A percentile compares a stretch with the other conserved stretches of the same genome.
Conservation (phyloP, 2,329 filamentous ascomycete species). For the Sporothrix variecibatus region DNA sequence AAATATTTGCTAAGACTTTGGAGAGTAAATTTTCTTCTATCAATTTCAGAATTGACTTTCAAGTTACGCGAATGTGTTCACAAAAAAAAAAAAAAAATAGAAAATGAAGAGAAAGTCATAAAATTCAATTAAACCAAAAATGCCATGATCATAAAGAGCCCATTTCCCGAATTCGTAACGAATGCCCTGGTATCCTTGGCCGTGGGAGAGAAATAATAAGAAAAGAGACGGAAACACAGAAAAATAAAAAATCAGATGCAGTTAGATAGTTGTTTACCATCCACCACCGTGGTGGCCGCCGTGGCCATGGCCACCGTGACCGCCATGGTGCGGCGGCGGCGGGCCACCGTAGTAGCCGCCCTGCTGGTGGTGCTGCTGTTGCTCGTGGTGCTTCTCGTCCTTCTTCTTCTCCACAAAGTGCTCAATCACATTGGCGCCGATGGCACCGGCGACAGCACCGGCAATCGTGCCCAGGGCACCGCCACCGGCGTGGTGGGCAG, state of each 20-base stretch:
- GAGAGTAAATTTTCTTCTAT: too few species aligned
- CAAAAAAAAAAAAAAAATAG: not conserved
- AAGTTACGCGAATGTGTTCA: not conserved
- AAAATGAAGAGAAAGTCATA: not conserved
- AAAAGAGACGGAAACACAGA: not conserved
- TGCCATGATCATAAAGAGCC: conserved; percentile 4
- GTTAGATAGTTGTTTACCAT: conserved; percentile 1
- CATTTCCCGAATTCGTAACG: not conserved
- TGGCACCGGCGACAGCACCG: conserved; percentile 53
- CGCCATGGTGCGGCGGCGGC: conserved; percentile 3
- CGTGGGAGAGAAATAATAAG: not conserved
- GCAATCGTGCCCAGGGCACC: conserved; percentile 54
- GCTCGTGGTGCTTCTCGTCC: conserved; percentile 22
- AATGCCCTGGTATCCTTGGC: conserved; percentile 15
- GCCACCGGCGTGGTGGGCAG: conserved; percentile 56
- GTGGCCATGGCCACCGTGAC: not conserved
- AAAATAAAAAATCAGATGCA: not conserved
- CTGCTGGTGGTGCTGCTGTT: conserved; percentile 11
- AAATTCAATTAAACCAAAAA: conserved; percentile 11
- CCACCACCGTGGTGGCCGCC: conserved; percentile 20
- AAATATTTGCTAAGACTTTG: too few species aligned
- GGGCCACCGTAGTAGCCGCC: not conserved
- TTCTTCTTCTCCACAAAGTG: conserved; percentile 36
- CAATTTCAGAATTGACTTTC: not conserved
- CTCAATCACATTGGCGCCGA: conserved; percentile 57